Evolutionary conservation across 1,284 basidiomycete genomes (phyloP), one percentile per base, ranked within the genome.

Genomic region (Puccinia coronata): DNA sequence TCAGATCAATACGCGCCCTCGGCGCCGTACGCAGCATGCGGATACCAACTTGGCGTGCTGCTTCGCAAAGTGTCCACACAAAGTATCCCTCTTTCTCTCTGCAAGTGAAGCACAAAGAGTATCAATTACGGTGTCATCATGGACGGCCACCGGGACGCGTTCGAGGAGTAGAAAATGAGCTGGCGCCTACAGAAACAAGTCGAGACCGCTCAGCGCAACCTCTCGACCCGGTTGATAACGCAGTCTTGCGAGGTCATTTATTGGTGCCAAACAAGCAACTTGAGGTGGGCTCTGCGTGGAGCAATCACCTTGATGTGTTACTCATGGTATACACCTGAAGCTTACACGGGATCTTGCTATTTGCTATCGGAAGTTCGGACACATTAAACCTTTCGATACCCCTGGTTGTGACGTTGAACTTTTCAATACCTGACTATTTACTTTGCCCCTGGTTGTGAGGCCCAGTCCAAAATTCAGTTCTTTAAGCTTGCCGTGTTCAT

Each of bases 121-220:
- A 39, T 65, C 61, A 39, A 65, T 65, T 65, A 41, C 61, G 41
- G 31, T 20, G 9, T 67, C 41, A 8, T 67, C n/a, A 43, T 41
- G 63, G 63, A 67, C 63, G 39, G 63, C 47, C 28, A 36, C 41
- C 63, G 63, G 63, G 63, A 67, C 63, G 63, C 63, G 63, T 67
- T 67, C 63, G 63, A 67, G 63, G 47, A 8, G 2, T 41, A 67
- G 18, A 41, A 39, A 43, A 31, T 67, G n/a, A n/a, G n/a, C n/a
- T n/a, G n/a, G n/a, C n/a, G n/a, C n/a, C n/a, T n/a, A n/a, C n/a
- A n/a, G n/a, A n/a, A n/a, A 8, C 28, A 31, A 43, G 36, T 67
- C 41, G 63, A 67, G 47, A 47, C 63, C 41, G 47, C 20, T 39
- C 63, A 43, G 39, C 49, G 49, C 41, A 43, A 25, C 63, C 39